Base-by-base conservation (phyloP, 352 stramenopile genomes). In the Phytophthora idaei region DNA sequence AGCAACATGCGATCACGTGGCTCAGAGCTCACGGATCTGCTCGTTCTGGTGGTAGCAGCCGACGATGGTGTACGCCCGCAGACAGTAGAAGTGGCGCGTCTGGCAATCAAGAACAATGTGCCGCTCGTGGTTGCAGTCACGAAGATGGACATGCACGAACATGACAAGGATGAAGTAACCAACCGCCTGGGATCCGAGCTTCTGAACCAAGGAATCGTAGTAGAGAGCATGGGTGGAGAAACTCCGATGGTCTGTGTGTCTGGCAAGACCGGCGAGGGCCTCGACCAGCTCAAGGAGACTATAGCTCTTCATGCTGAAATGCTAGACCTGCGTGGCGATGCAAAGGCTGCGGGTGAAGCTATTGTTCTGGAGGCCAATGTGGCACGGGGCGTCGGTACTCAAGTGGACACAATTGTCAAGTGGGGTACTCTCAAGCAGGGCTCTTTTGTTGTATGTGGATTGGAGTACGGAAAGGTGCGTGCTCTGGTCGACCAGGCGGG, bases 61-160 rank as follows among this genome's bases (percentile, higher is more conserved):
- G 98, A 99, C 71, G 98, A 99, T 77, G 97, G 98, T 51, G 83
- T 99, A 61, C 98, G 97, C 56, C 92, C 98, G 47, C 98, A 99
- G 80, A 99, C 98, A 9, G 71, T 92, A 14, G 98, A 99, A 65
- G 84, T 92, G n/a, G 78, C 99, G 66, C 80, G 90, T 41, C 94
- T 98, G 45, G 97, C 97, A 41, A 77, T 97, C 27, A 95, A 98
- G 56, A 96, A 97, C 59, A 92, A 96, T 27, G 93, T 99, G 37
- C 98, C 97, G 29, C 76, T 99, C 11, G 85, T 99, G 44, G 90
- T 99, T 25, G 97, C 97, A 3, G 85, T 99, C 37, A 99, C 98
- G 50, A 99, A 99, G 78, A 93, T 93, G 80, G 94, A 99, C 81
- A 96, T 93, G 83, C 85, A 93, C 58, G 72, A 69, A 42, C 85